phyloP scores from a whole-genome alignment of 169 alveolate species.

The Plasmodium gaboni region DNA sequence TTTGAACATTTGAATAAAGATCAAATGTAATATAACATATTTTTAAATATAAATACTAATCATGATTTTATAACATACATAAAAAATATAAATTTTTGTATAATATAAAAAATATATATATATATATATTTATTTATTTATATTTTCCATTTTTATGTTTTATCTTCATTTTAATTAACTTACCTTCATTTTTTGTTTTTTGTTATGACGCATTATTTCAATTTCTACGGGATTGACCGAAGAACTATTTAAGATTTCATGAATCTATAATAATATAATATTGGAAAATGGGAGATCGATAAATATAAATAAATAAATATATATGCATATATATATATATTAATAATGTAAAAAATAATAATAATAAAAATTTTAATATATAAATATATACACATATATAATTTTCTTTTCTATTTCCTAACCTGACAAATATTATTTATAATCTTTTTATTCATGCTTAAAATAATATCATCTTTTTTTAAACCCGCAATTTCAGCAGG shows the following conservation, averaged over 20 bases:
- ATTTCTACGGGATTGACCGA: conserved; percentile 15
- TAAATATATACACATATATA: no score
- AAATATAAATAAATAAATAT: not conserved
- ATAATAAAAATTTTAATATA: not conserved
- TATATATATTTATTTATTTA: no score
- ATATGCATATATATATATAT: not conserved
- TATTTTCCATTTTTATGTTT: no score
- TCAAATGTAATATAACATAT: no score
- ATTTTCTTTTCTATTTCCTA: conserved; percentile 9
- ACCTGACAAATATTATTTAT: conserved; percentile 61
- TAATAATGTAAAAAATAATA: not conserved
- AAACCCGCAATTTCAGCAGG: conserved; percentile 35
- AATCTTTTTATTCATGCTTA: conserved; percentile 19
- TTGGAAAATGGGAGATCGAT: conserved; percentile 5
- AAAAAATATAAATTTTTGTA: no score
- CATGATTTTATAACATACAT: no score
- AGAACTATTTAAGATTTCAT: conserved; percentile 66
- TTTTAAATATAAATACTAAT: no score
- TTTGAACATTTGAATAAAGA: no score
- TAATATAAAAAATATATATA: no score
- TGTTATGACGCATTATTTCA: conserved; percentile 39
- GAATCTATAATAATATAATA: conserved; percentile 32
- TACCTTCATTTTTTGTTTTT: conserved; percentile 44
- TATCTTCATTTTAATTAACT: not conserved
- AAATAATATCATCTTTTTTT: conserved; percentile 39